Percentiles rank a stretch among this genome's conserved stretches.
phyloP scores from a whole-genome alignment of 306 rosid genomes.

The Trifolium fragiferum region DNA sequence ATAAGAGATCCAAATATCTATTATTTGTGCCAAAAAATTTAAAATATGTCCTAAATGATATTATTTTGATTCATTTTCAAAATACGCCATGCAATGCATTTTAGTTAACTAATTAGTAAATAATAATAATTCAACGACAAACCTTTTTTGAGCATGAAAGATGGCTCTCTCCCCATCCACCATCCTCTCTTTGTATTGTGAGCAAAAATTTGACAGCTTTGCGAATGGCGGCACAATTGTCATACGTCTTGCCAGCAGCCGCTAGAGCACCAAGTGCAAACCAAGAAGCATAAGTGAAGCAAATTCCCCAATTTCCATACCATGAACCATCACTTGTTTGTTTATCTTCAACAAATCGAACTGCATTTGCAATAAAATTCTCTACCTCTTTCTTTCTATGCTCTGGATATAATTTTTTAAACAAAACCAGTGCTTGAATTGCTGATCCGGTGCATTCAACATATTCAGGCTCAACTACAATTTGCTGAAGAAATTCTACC shows the following conservation, averaged over 20 bases:
- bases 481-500: conserved; percentile 44
- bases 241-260: conserved; percentile 55
- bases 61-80: too few species aligned
- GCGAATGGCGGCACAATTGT: conserved; percentile 42
- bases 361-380: conserved; percentile 32
- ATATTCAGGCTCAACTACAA: conserved; percentile 52
- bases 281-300: conserved; percentile 55
- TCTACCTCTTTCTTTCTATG: conserved; percentile 53
- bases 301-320: conserved; percentile 8
- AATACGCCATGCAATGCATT: not conserved
- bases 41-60: too few species aligned
- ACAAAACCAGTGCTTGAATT: conserved; percentile 51
- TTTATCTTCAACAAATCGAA: not conserved
- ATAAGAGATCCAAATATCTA: too few species aligned
- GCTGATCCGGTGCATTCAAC: conserved; percentile 59
- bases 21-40: too few species aligned
- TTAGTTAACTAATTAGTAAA: not conserved
- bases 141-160: conserved; percentile 56
- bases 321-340: not conserved
- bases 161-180: conserved; percentile 6
- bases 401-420: conserved; percentile 49
- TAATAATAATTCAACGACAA: not conserved
- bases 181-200: not conserved
- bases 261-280: conserved; percentile 55
- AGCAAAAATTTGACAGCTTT: not conserved